phyloP scores from a whole-genome alignment of 495 filamentous ascomycete genomes.

The Trichoderma gamsii region DNA sequence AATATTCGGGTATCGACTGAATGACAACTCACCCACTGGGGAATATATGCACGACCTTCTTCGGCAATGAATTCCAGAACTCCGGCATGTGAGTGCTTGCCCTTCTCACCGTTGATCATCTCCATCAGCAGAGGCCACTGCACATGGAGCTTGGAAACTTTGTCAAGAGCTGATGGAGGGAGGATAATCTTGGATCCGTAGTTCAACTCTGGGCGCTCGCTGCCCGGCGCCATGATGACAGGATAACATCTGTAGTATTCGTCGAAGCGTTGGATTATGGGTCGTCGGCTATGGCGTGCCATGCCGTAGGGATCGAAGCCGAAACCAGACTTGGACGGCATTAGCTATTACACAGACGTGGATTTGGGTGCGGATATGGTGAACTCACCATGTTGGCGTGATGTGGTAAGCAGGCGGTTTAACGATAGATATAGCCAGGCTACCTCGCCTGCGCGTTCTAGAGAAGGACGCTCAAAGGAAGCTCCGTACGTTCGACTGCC shows the following conservation, averaged over 20 bases:
- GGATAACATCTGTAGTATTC: constrained; percentile 97
- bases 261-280: constrained; percentile 65
- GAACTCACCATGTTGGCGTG: constrained; percentile 23
- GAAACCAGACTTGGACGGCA: constrained; percentile 21
- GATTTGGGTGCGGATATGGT: constrained; percentile 14
- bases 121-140: constrained; percentile 97
- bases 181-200: constrained; percentile 96
- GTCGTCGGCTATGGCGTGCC: constrained; percentile 33
- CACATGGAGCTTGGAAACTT: constrained; percentile 91
- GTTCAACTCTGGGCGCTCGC: constrained; percentile 84
- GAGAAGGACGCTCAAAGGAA: neutral
- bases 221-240: constrained; percentile 85
- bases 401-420: neutral
- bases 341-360: neutral
- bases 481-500: neutral
- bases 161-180: constrained; percentile 90
- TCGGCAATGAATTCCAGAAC: constrained; percentile 97
- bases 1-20: neutral
- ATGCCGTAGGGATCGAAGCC: constrained; percentile 46
- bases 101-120: constrained; percentile 77
- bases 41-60: constrained; percentile 92
- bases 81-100: constrained; percentile 78
- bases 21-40: constrained; percentile 70
- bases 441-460: neutral
- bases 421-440: neutral